phyloP scores from a whole-genome alignment of 1,284 basidiomycete genomes.

The Tylopilus orsonianus region DNA sequence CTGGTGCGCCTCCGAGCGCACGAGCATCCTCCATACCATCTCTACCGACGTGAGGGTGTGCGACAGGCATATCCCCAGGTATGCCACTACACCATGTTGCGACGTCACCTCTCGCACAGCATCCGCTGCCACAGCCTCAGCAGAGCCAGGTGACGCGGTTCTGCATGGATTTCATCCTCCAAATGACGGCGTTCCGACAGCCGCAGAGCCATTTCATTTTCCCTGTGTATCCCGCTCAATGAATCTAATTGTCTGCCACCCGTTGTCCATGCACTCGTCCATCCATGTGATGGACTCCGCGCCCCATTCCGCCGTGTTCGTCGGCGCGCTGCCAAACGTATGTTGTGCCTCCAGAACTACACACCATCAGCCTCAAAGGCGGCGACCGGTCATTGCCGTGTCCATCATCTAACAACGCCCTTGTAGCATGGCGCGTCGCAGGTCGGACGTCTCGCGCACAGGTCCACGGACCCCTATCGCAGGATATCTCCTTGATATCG shows the following conservation, averaged over 20 bases:
- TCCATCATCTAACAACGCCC: background rate
- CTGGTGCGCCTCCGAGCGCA: constrained; percentile 39
- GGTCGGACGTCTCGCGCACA: background rate
- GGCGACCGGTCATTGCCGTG: background rate
- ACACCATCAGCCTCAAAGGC: constrained; percentile 3
- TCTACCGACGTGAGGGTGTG: constrained; percentile 50
- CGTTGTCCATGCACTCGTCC: constrained; percentile 24
- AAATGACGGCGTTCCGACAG: constrained; percentile 27
- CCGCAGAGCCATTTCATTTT: constrained; percentile 32
- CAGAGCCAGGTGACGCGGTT: constrained; percentile 12
- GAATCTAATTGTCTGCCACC: constrained; percentile 34
- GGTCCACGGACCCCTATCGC: constrained; percentile 31
- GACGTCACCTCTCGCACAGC: constrained; percentile 13
- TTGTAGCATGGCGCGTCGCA: constrained; percentile 1
- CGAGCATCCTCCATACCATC: constrained; percentile 57
- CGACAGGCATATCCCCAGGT: constrained; percentile 15
- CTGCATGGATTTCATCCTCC: constrained; percentile 25
- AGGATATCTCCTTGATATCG: constrained; percentile 31
- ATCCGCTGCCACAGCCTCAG: constrained; percentile 11
- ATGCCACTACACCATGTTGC: constrained; percentile 4
- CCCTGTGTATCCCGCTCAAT: constrained; percentile 26
- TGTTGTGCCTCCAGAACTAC: constrained; percentile 7
- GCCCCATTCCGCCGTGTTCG: constrained; percentile 16
- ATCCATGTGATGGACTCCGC: constrained; percentile 13
- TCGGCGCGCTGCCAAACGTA: constrained; percentile 18